A percentile compares a stretch with the other conserved stretches of the same genome.
phyloP scores from a whole-genome alignment of 768 basidiomycete genomes.

The Trametes cingulata region DNA sequence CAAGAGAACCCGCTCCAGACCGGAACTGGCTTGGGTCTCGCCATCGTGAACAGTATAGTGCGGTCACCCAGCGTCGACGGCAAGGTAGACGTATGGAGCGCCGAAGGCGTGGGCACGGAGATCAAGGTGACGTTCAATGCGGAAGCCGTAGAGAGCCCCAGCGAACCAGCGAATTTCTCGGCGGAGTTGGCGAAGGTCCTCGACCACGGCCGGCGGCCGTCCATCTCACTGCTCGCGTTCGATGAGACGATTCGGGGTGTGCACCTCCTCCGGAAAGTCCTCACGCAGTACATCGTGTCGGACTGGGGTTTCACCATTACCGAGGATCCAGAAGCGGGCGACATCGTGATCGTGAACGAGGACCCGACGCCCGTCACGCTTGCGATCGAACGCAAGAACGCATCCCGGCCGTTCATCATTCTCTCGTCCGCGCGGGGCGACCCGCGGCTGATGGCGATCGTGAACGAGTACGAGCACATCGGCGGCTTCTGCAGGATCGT shows the following conservation, averaged over 20 bases:
- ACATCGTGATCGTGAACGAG: conserved; percentile 83
- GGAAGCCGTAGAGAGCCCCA: conserved; percentile 50
- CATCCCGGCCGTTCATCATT: conserved; percentile 68
- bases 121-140: conserved; percentile 85
- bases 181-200: conserved; percentile 30
- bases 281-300: conserved; percentile 62
- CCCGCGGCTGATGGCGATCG: conserved; percentile 58
- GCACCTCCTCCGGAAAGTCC: conserved; percentile 61
- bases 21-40: conserved; percentile 91
- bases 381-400: conserved; percentile 59
- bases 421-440: conserved; percentile 72
- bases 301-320: conserved; percentile 75
- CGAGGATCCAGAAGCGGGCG: conserved; percentile 49
- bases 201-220: conserved; percentile 40
- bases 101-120: conserved; percentile 88
- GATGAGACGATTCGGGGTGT: conserved; percentile 62
- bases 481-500: conserved; percentile 89
- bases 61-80: conserved; percentile 83
- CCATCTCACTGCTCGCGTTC: conserved; percentile 75
- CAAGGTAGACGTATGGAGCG: conserved; percentile 92
- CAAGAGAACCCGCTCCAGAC: conserved; percentile 94
- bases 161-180: conserved; percentile 23
- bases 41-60: conserved; percentile 93
- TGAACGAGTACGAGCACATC: conserved; percentile 70
- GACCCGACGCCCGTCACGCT: conserved; percentile 58